A percentile compares a stretch with the other conserved stretches of the same genome.
Evolutionary conservation across 1,139 yeast genomes (phyloP).

Genomic region (Saccharomycopsis phalli): DNA sequence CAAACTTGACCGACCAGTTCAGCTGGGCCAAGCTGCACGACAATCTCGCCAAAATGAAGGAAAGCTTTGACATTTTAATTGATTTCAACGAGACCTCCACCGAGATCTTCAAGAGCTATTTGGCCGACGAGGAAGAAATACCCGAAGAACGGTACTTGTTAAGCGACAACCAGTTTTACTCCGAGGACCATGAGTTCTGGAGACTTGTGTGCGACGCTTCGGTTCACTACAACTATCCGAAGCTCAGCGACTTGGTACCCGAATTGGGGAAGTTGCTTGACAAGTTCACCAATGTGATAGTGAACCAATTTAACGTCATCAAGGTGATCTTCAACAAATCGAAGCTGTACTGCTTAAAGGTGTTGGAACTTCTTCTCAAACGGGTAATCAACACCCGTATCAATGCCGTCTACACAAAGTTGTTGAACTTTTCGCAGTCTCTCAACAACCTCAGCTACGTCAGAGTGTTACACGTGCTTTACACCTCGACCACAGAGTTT

Average conservation of each 20-base stretch:
- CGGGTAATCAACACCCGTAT: slow-evolving; percentile 26
- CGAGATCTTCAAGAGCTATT: slow-evolving; percentile 14
- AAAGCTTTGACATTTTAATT: slow-evolving; percentile 67
- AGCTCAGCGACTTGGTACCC: slow-evolving; percentile 4
- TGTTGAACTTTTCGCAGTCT: slow-evolving; percentile 57
- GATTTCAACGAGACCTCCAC: slow-evolving; percentile 55
- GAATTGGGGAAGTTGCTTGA: slow-evolving; percentile 11
- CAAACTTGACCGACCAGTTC: slow-evolving; percentile 47
- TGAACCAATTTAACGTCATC: slow-evolving; percentile 16
- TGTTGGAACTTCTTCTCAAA: slow-evolving; percentile 18
- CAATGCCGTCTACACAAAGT: slow-evolving; percentile 55
- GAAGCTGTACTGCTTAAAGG: slow-evolving; percentile 58
- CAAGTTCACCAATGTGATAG: slow-evolving; percentile 11
- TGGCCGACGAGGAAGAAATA: slow-evolving; percentile 35
- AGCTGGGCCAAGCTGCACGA: slow-evolving; percentile 40
- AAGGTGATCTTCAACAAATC: slow-evolving; percentile 55
- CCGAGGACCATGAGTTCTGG: slow-evolving; percentile 17
- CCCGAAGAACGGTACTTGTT: slow-evolving; percentile 28
- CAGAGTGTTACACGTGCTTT: slow-evolving; percentile 62
- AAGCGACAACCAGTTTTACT: slow-evolving; percentile 49
- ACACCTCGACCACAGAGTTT: slow-evolving; percentile 51
- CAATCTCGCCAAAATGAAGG: slow-evolving; percentile 65
- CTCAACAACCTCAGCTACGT: slow-evolving; percentile 68
- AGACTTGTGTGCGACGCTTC: slow-evolving; percentile 12
- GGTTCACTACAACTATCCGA: slow-evolving; percentile 12